These are phyloP conservation scores for Pseudozyma flocculosa DNA, from an alignment of 1,284 basidiomycete genomes.

Conservation along the genomic window DNA sequence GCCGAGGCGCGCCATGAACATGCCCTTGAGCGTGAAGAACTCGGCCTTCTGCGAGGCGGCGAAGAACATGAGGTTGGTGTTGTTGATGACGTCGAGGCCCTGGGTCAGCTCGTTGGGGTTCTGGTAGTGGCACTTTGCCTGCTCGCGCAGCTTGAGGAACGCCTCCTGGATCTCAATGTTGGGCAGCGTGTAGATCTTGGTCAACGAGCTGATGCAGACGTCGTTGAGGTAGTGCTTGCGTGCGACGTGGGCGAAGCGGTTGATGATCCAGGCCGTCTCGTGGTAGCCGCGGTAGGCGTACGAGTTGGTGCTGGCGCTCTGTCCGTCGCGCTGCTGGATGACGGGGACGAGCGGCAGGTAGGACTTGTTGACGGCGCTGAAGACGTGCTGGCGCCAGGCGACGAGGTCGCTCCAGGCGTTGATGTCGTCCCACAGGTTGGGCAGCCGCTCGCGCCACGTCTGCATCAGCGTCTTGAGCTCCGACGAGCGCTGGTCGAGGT, in stretches of 20 bases:
- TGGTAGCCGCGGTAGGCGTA: constrained; percentile 98
- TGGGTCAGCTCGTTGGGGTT: constrained; percentile 88
- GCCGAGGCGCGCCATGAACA: constrained; percentile 90
- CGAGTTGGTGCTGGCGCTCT: constrained; percentile 65
- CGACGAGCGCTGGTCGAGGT: constrained; percentile 89
- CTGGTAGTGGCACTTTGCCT: constrained; percentile 98
- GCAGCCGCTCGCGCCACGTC: constrained; percentile 92
- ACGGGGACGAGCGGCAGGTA: constrained; percentile 76
- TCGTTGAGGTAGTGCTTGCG: constrained; percentile 94
- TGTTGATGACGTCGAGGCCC: constrained; percentile 97
- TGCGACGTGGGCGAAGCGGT: constrained; percentile 98
- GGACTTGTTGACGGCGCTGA: constrained; percentile 91
- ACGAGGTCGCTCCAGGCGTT: constrained; percentile 98
- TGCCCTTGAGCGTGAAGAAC: constrained; percentile 98
- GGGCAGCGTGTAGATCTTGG: constrained; percentile 96
- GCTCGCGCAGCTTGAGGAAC: constrained; percentile 96
- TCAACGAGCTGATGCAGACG: constrained; percentile 90
- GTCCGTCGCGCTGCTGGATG: constrained; percentile 62
- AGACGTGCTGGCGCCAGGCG: constrained; percentile 90
- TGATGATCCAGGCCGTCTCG: constrained; percentile 99
- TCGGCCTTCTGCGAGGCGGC: constrained; percentile 92
- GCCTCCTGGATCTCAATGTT: constrained; percentile 99
- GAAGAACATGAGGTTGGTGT: constrained; percentile 99
- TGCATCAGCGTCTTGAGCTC: constrained; percentile 74
- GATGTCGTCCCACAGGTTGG: constrained; percentile 96